These are phyloP conservation scores for Populus ilicifolia DNA, from an alignment of 345 rosid genomes.

Conservation along the genomic window DNA sequence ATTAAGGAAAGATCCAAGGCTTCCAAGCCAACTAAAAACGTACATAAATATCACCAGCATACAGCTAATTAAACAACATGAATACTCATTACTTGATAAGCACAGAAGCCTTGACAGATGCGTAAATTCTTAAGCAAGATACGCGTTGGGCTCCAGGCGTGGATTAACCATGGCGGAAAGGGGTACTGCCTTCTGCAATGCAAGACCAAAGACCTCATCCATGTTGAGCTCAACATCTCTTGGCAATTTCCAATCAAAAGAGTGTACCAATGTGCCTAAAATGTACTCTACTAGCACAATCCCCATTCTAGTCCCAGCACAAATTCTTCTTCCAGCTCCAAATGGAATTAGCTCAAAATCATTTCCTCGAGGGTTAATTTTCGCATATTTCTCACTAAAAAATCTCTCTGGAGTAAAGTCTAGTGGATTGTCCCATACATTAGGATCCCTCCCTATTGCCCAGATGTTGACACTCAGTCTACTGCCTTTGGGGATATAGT, in stretches of 20 bases:
- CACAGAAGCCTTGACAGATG: background rate
- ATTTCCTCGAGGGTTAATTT: constrained; percentile 42
- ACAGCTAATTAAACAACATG: background rate
- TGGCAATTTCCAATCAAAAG: constrained; percentile 53
- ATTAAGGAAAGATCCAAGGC: background rate
- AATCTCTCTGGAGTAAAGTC: constrained; percentile 49
- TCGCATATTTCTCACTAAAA: constrained; percentile 22
- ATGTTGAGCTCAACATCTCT: constrained; percentile 34
- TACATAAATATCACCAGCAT: background rate
- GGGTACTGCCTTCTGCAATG: constrained; percentile 53
- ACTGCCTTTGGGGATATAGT: constrained; percentile 41
- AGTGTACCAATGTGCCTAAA: constrained; percentile 47
- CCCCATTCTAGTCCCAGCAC: constrained; percentile 59
- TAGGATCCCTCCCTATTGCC: constrained; percentile 60
- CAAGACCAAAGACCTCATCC: constrained; percentile 58
- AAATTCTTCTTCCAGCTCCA: constrained; percentile 51
- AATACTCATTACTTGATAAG: background rate
- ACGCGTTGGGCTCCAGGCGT: constrained; percentile 36
- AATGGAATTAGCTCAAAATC: constrained; percentile 56
- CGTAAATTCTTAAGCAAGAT: constrained; percentile 3
- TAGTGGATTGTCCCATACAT: constrained; percentile 47
- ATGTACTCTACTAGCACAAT: constrained; percentile 46
- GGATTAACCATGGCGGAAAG: constrained; percentile 46
- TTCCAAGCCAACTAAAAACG: no score
- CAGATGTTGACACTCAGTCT: constrained; percentile 53